Conservation (phyloP, 352 stramenopile genomes). For the Pythium biforme region DNA sequence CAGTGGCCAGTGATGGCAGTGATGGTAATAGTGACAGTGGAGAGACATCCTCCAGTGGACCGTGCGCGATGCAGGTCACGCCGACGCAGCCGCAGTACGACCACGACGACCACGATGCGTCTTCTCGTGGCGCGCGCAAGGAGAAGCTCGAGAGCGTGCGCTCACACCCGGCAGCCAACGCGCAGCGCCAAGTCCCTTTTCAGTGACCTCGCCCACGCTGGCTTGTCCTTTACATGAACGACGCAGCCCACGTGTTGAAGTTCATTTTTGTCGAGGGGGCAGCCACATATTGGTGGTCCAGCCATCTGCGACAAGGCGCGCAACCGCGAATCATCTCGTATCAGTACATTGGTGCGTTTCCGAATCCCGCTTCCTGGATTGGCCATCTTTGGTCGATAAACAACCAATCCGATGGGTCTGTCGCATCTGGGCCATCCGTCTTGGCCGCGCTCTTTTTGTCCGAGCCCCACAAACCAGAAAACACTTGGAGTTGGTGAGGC, state of each 20-base stretch:
- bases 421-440: constrained; percentile 3
- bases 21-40: not conserved
- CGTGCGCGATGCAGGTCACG: constrained; percentile 5
- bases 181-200: not conserved
- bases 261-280: too few relatives aligned
- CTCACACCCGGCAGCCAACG: constrained; percentile 18
- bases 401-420: constrained; percentile 2
- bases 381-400: not conserved
- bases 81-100: constrained; percentile 2
- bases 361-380: not conserved
- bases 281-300: not conserved
- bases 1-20: not conserved
- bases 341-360: constrained; percentile 4
- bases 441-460: not conserved
- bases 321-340: not conserved
- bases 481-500: not conserved
- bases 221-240: too few relatives aligned
- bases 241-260: too few relatives aligned
- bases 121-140: constrained; percentile 33
- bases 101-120: constrained; percentile 21
- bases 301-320: constrained; percentile 7
- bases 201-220: too few relatives aligned
- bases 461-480: not conserved
- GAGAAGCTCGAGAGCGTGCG: constrained; percentile 37
- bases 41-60: not conserved